Base-by-base conservation (phyloP, 768 basidiomycete genomes). In the Exidia glandulosa region DNA sequence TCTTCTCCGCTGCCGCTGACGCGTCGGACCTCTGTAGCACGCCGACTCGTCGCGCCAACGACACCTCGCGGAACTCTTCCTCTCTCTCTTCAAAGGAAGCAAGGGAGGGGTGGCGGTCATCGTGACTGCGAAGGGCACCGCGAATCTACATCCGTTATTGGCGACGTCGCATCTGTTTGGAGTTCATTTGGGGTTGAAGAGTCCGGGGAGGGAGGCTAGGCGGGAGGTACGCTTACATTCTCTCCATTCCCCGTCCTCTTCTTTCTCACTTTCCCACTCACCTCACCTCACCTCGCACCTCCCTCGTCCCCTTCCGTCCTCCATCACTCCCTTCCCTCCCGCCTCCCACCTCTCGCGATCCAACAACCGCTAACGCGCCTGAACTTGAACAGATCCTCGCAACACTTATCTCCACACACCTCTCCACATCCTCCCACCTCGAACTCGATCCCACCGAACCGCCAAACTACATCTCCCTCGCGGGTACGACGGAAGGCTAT, bases 401-500 rank as follows among this genome's bases (percentile, higher is more conserved):
- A n/a, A n/a, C n/a, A n/a, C n/a, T n/a, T n/a, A n/a, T n/a, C n/a
- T n/a, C n/a, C n/a, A n/a, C n/a, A n/a, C n/a, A n/a, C n/a, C n/a
- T n/a, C n/a, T n/a, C n/a, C n/a, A n/a, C n/a, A n/a, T n/a, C n/a
- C n/a, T n/a, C n/a, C 31, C 78, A 81, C 61, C 76, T 88, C 29
- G 63, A 68, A 2, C 62, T 77, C 59, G 77, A 82, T 57, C 59
- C 77, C 0, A 74, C 75, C 9, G 65, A 76, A 16, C 79, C 81
- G 2, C 74, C 92, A 33, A 93, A 97, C 69, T 89, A 80, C 65
- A 81, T 86, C 0, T 79, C 85, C 14, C 73, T 98, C 27, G 85
- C 94, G 1, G 86, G 87, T 2, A 81, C 84, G 67, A 90, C 94
- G 1, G 96, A 99, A 69, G 95, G 96, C 0, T 99, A 96, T 69